Evolutionary conservation across 768 basidiomycete genomes (phyloP), one percentile per base, ranked within the genome.

Genomic region (Lactarius akahatsu): DNA sequence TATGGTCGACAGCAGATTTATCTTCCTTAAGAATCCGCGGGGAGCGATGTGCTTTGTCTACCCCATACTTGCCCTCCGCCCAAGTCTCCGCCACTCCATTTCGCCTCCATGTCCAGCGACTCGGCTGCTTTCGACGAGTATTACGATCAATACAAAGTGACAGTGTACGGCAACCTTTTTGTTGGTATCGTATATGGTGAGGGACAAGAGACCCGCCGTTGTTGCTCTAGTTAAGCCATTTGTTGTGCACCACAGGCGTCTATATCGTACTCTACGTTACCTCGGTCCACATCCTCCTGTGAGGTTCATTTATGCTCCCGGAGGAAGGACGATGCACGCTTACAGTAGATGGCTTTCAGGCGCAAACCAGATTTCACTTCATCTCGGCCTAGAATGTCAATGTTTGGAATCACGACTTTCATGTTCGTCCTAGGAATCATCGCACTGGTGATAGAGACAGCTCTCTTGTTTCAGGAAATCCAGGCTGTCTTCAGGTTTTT

Each of bases 91-190:
- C 30, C 30, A 30, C 30, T 8, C 10, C 13, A 55, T 26, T 55
- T 26, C 30, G 7, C 16, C 30, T 7, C 52, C 30, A 26, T 45
- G 43, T 30, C 30, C 30, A 30, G 3, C 30, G 30, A 30, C 30
- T 30, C 30, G 30, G 30, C 3, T 30, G 30, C 30, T 30, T 30
- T 30, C 30, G 30, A 30, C 30, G 30, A 30, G 30, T 30, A 32
- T 32, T 47, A 36, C 30, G 4, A 7, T 8, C 5, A 16, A 55
- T 30, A 30, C 54, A 10, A 57, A 26, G 0, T 32, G 13, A 9
- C 57, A 20, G 36, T 57, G 36, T 57, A 57, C n/a, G 20, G 18
- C 8, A 57, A 32, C 34, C 30, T 57, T n/a, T 57, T 57, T 57
- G 26, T 38, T 20, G 57, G 57, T 0, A 38, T 57, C 20, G 30